Base-by-base conservation (phyloP, 495 filamentous ascomycete genomes). In the Oleoguttula mirabilis region DNA sequence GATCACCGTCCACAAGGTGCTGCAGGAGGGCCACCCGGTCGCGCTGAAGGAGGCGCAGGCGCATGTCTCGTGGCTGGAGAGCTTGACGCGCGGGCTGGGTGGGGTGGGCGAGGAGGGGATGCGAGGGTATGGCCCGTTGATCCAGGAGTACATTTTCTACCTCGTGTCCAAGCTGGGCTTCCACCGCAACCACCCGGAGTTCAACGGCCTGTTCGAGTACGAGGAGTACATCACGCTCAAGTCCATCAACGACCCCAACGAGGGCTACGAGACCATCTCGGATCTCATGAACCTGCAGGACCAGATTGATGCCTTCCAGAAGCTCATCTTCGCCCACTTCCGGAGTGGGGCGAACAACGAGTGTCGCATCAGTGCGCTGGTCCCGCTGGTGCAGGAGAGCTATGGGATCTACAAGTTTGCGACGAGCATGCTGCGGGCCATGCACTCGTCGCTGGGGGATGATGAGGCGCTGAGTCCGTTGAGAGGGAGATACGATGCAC, bases 161-260 rank as follows among this genome's bases (percentile, higher is more conserved):
- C 75, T 98, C 19, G 75, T 92, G 43, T 81, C 88, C 22, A 98
- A 98, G 65, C 68, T 98, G 44, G 70, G 73, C 1, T 98, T 98
- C 69, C 92, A 96, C 63, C 76, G 84, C 47, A 83, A 94, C 48
- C 90, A 98, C 62, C 88, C 86, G 10, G 90, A 94, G 62, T 98
- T 98, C 71, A 96, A 96, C 61, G 90, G 90, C 73, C 69, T 90
- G 20, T 96, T 96, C 56, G 90, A 98, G 57, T 98, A 98, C 51
- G 90, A 95, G 69, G 90, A 98, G 57, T 98, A 98, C 60, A 88
- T 96, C 60, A 94, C 85, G 55, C 70, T 98, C 60, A 95, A 95
- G 66, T 81, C 84, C 3, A 96, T 93, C 66, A 94, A 95, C 63
- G 90, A 98, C 67, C 90, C 92, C 10, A 95, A 98, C 57, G 90